Base-by-base conservation (phyloP, 352 stramenopile species). In the Plasmopara halstedii region DNA sequence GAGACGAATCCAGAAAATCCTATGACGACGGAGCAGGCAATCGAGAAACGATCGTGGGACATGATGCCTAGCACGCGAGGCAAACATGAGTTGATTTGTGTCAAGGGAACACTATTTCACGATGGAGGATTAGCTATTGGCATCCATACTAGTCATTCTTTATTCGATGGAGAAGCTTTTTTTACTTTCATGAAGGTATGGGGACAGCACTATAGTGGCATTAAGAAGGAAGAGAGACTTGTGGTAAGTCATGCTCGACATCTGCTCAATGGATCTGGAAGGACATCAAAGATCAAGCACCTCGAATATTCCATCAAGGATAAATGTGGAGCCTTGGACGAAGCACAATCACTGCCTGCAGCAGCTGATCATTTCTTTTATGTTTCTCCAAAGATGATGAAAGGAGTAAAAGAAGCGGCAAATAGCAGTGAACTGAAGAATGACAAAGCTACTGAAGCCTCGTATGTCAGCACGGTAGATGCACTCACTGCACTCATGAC, bases 121-220 rank as follows among this genome's bases (percentile, higher is more conserved):
- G 74, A 83, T 29, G 71, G 64, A 9, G 67, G 74, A 0, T 40
- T 86, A 25, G 69, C 17, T 15, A 48, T 86, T 39, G 74, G 69
- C 0, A 18, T 81, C 17, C 55, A 78, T 42, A 38, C 55, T 32
- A 73, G 32, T 20, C 71, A 86, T 50, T 56, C 37, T 2, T 39
- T 85, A 26, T 52, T 83, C 9, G 73, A 85, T 21, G 68, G 54
- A 6, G 63, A 83, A 31, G 61, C 37, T 1, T 53, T 75, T 38
- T 80, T 83, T 55, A 83, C 64, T 8, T 80, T 86, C 39, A 73
- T 77, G 58, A 74, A 62, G 23, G 49, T 62, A 13, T 86, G 73
- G 70, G 67, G 68, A 6, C 53, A 71, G 47, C 64, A 76, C 53
- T 83, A 80, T 47, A 67, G 64, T 27, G 49, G 46, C 0, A 36